Evolutionary conservation across 192 early-diverging fungal species (phyloP).

Genomic region (Backusella mclennaniae): DNA sequence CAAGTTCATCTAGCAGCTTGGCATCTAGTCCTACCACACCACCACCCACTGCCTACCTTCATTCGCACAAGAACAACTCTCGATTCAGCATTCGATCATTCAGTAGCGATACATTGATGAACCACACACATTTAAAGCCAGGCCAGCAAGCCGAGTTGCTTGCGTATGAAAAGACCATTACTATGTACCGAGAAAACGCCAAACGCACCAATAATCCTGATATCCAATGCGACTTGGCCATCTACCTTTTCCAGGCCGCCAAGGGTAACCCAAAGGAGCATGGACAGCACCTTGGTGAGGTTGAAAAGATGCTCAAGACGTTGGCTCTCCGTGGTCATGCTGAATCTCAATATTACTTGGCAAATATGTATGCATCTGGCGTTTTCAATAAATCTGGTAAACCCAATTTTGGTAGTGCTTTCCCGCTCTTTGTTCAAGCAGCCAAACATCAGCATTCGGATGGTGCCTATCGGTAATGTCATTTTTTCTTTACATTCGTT

Average conservation of each 20-base stretch:
- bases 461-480: conserved; percentile 50
- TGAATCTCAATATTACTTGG: conserved; percentile 64
- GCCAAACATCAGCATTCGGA: conserved; percentile 64
- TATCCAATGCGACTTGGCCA: conserved; percentile 62
- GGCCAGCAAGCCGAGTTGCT: conserved; percentile 51
- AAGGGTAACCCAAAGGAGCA: conserved; percentile 37
- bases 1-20: neutral
- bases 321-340: conserved; percentile 52
- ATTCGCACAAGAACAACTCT: neutral
- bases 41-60: neutral
- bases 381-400: conserved; percentile 49
- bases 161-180: conserved; percentile 49
- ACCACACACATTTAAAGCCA: conserved; percentile 55
- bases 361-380: conserved; percentile 61
- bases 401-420: conserved; percentile 62
- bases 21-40: neutral
- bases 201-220: conserved; percentile 54
- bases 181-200: conserved; percentile 59
- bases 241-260: conserved; percentile 54
- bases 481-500: neutral
- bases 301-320: conserved; percentile 53
- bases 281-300: conserved; percentile 52
- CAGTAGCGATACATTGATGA: conserved; percentile 18
- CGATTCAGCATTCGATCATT: neutral
- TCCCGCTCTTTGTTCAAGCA: conserved; percentile 59